Evolutionary conservation across 306 rosid genomes (phyloP).

Genomic region (Trifolium dubium): DNA sequence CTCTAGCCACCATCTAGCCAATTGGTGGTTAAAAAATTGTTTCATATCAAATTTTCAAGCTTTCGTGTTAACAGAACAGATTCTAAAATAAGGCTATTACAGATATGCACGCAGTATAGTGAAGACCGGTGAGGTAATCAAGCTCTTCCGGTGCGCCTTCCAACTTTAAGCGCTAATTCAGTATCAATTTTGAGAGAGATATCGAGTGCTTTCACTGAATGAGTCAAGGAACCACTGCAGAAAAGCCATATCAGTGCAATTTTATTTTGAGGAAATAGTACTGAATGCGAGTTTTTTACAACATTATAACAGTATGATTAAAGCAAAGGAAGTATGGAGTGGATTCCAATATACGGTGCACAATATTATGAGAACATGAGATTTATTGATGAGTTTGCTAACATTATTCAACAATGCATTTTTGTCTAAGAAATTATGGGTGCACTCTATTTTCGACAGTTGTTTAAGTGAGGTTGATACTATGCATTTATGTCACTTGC

Average conservation of each 20-base stretch:
- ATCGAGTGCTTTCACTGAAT: conserved; percentile 94
- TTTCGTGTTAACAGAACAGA: not conserved
- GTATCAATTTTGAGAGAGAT: conserved; percentile 94
- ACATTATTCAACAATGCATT: not conserved
- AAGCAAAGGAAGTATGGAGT: not conserved
- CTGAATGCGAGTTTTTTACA: not conserved
- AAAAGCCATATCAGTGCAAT: conserved; percentile 19
- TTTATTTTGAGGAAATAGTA: conserved; percentile 13
- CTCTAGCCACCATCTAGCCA: conserved; percentile 11
- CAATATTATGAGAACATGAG: not conserved
- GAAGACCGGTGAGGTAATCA: conserved; percentile 38
- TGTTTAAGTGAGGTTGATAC: too few relatives aligned
- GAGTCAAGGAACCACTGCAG: conserved; percentile 90
- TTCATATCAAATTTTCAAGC: not conserved
- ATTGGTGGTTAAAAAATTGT: conserved; percentile 1
- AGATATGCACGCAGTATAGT: conserved; percentile 5
- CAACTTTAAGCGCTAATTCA: conserved; percentile 88
- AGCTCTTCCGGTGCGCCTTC: conserved; percentile 89
- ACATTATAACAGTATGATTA: not conserved
- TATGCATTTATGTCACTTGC: too few relatives aligned
- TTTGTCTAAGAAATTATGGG: too few relatives aligned
- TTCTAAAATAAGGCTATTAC: not conserved
- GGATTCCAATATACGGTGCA: not conserved
- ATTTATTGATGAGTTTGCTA: not conserved
- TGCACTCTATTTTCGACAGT: too few relatives aligned